phyloP scores from a whole-genome alignment of 306 rosid genomes.

The Trichosanthes truncata region DNA sequence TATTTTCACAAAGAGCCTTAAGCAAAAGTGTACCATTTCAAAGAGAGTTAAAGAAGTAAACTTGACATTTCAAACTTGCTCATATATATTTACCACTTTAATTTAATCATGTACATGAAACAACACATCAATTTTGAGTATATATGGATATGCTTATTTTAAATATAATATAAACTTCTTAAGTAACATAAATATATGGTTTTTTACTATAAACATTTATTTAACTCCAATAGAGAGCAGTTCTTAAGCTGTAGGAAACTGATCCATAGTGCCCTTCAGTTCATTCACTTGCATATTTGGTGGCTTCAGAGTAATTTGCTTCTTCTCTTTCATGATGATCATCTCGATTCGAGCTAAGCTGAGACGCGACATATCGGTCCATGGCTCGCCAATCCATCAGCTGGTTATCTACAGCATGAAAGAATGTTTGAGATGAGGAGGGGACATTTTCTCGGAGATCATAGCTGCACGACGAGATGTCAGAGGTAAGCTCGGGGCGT shows the following conservation, averaged over 20 bases:
- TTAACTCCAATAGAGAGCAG: background rate
- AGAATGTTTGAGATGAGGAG: background rate
- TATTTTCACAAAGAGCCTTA: background rate
- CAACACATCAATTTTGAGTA: background rate
- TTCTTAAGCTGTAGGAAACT: background rate
- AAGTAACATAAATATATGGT: background rate
- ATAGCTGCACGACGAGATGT: background rate
- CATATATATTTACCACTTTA: background rate
- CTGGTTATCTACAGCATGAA: slow-evolving; percentile 25
- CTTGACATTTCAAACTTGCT: background rate
- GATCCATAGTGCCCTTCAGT: background rate
- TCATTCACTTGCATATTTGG: slow-evolving; percentile 29
- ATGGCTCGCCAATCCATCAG: slow-evolving; percentile 70
- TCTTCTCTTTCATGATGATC: slow-evolving; percentile 28
- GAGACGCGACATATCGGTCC: slow-evolving; percentile 71
- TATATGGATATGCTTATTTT: background rate
- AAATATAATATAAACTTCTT: background rate
- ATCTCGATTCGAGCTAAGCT: slow-evolving; percentile 41
- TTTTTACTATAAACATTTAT: background rate
- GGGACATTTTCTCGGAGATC: slow-evolving; percentile 20
- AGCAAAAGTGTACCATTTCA: too few relatives aligned
- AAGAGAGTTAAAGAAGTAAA: background rate
- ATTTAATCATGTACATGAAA: background rate
- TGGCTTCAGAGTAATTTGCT: slow-evolving; percentile 25
- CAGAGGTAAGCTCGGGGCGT: background rate